Conservation (phyloP, 1,284 basidiomycete genomes). For the Anthracocystis setariae region DNA sequence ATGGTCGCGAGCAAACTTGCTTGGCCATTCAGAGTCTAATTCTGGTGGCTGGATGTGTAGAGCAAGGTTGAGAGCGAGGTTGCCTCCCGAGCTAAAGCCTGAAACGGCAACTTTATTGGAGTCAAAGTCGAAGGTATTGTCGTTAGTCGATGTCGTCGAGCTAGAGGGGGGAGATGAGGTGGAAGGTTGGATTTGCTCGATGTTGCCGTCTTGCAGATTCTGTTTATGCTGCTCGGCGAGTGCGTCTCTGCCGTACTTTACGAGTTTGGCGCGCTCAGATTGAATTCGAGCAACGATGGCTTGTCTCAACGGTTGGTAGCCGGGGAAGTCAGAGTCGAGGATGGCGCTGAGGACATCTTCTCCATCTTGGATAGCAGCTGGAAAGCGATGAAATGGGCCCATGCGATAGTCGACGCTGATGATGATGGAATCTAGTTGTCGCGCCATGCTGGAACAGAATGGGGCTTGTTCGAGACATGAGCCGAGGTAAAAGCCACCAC, state of each 20-base stretch:
- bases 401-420: conserved; percentile 62
- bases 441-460: conserved; percentile 48
- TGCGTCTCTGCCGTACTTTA: conserved; percentile 15
- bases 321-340: conserved; percentile 31
- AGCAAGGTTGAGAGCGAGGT: conserved; percentile 56
- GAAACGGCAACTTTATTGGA: conserved; percentile 38
- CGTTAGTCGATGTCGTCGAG: not conserved
- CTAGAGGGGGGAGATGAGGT: not conserved
- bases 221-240: conserved; percentile 24
- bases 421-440: conserved; percentile 34
- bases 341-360: conserved; percentile 54
- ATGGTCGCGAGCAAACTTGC: conserved; percentile 24
- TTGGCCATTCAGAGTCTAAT: conserved; percentile 36
- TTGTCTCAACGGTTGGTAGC: conserved; percentile 30
- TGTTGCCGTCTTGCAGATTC: conserved; percentile 30
- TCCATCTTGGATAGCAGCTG: conserved; percentile 52
- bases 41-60: conserved; percentile 46
- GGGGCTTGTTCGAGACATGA: conserved; percentile 54
- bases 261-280: conserved; percentile 25
- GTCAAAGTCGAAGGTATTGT: conserved; percentile 30
- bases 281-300: conserved; percentile 29
- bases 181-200: conserved; percentile 21
- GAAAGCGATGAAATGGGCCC: conserved; percentile 61
- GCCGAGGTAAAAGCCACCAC: conserved; percentile 58
- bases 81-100: conserved; percentile 63